Percentiles rank a stretch among this genome's conserved stretches.
Evolutionary conservation across 176 grass and related monocot species (phyloP).

Genomic region (Oryza brachyantha): DNA sequence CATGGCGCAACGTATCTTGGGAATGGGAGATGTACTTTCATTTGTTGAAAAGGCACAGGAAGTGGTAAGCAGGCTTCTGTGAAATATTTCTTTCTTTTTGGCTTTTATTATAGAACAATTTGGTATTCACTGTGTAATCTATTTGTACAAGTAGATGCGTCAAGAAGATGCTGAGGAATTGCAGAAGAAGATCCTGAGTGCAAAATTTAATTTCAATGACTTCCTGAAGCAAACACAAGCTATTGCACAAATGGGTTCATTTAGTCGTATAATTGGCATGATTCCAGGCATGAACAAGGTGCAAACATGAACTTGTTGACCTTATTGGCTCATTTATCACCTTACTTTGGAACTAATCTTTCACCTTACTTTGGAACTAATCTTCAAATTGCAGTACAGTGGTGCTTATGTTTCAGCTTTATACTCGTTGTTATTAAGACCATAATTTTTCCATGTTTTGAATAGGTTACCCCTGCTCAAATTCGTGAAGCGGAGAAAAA

Average conservation of each 20-base stretch:
- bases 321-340: conserved; percentile 2
- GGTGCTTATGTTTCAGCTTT: background rate
- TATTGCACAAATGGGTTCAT: conserved; percentile 80
- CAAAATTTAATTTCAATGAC: conserved; percentile 96
- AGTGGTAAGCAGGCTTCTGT: conserved; percentile 56
- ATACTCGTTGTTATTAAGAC: background rate
- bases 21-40: conserved; percentile 98
- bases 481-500: conserved; percentile 98
- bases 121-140: conserved; percentile 2
- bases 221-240: conserved; percentile 87
- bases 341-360: conserved; percentile 14
- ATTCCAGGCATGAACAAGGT: conserved; percentile 71
- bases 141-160: conserved; percentile 66
- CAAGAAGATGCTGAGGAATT: conserved; percentile 97
- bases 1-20: conserved; percentile 89
- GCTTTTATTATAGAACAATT: conserved; percentile 9
- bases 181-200: conserved; percentile 93
- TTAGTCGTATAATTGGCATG: conserved; percentile 56
- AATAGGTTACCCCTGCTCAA: conserved; percentile 91
- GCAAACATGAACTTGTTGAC: conserved; percentile 15
- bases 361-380: conserved; percentile 5
- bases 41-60: conserved; percentile 97
- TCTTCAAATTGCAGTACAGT: background rate
- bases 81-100: conserved; percentile 13
- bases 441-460: conserved; percentile 5